phyloP scores from a whole-genome alignment of 1,284 basidiomycete species.

The Ustilago cynodontis region DNA sequence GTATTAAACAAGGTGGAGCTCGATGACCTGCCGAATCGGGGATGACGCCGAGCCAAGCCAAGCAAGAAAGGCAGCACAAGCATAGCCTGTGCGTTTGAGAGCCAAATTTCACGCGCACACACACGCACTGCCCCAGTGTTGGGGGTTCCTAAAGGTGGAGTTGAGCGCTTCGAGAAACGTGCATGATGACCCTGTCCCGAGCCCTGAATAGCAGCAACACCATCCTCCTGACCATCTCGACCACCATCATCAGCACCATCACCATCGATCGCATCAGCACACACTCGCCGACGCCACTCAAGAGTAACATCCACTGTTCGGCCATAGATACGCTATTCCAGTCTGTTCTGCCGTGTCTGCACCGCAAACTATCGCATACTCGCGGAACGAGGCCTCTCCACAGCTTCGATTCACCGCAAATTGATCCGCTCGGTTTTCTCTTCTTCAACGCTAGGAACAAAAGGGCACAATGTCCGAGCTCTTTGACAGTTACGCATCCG shows the following conservation, averaged over 20 bases:
- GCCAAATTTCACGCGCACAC: slow-evolving; percentile 2
- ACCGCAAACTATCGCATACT: not conserved
- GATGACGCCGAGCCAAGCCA: slow-evolving; percentile 7
- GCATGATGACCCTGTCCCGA: slow-evolving; percentile 10
- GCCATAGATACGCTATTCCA: too few relatives aligned
- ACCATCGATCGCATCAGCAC: not conserved
- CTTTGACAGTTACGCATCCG: slow-evolving; percentile 67
- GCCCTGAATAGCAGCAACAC: not conserved
- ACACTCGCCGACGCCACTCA: too few relatives aligned
- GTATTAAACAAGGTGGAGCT: not conserved
- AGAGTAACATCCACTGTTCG: not conserved
- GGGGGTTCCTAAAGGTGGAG: not conserved
- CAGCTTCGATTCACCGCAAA: not conserved
- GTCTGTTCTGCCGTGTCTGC: not conserved
- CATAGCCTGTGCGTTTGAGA: slow-evolving; percentile 1
- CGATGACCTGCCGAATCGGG: slow-evolving; percentile 16
- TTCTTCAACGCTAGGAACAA: not conserved
- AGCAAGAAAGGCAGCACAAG: too few relatives aligned
- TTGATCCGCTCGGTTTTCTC: not conserved
- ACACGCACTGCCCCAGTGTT: not conserved
- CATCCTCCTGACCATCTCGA: not conserved
- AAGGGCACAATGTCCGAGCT: slow-evolving; percentile 65
- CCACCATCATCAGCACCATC: not conserved
- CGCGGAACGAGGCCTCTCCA: not conserved
- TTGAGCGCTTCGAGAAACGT: slow-evolving; percentile 1